phyloP scores from a whole-genome alignment of 225 moss, liverwort and hornwort genomes.

The Pleurozium schreberi region DNA sequence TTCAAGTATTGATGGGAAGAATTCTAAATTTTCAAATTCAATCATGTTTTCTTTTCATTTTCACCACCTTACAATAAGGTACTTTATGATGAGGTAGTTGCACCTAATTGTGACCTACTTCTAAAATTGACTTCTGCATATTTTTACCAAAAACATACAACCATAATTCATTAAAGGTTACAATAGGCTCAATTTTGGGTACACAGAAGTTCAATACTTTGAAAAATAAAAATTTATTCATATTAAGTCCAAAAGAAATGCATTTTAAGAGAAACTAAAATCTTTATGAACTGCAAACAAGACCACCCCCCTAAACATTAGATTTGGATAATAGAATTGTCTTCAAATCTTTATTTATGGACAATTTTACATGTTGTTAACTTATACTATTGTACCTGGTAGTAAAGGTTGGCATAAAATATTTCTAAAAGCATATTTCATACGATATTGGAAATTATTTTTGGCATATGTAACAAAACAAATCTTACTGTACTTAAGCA shows the following conservation, averaged over 20 bases:
- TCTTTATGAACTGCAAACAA: too few species aligned
- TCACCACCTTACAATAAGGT: not conserved
- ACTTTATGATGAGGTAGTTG: not conserved
- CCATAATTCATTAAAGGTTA: not conserved
- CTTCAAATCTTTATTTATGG: too few species aligned
- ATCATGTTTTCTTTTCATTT: not conserved
- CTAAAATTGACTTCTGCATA: fast-evolving
- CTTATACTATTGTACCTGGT: too few species aligned
- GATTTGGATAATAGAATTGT: too few species aligned
- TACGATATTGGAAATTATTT: not conserved
- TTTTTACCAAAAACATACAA: not conserved
- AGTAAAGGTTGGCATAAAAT: not conserved
- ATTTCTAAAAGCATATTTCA: not conserved
- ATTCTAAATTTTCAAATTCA: not conserved
- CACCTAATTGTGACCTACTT: not conserved
- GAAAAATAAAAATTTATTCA: too few species aligned
- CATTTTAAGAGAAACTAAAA: too few species aligned
- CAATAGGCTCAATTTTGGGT: too few species aligned
- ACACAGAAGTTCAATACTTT: too few species aligned
- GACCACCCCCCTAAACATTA: too few species aligned
- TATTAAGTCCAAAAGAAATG: too few species aligned
- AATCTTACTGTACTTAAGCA: not conserved
- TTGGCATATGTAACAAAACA: not conserved
- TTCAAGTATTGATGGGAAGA: not conserved
- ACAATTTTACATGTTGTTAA: too few species aligned